A percentile compares a stretch with the other conserved stretches of the same genome.
Conservation (phyloP, 139 green algal species). For the Chlamydomonas applanata region DNA sequence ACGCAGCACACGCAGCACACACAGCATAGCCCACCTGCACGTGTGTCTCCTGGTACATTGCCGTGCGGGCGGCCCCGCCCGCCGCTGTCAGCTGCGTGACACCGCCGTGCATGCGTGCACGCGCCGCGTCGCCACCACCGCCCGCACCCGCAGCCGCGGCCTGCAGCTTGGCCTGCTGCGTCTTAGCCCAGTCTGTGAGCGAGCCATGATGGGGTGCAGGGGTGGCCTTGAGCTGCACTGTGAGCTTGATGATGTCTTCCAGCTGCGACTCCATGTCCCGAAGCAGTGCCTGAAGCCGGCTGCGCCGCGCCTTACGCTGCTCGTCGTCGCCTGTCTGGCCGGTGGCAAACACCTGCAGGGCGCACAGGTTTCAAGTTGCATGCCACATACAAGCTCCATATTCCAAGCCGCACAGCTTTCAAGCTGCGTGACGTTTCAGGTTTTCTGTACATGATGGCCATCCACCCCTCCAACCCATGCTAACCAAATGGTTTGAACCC, state of each 20-base stretch:
- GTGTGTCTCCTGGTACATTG: constrained; percentile 12
- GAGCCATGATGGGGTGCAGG: background rate
- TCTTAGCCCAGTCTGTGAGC: constrained; percentile 16
- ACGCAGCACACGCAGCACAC: no score
- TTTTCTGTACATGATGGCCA: no score
- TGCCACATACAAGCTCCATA: no score
- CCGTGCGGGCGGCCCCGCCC: background rate
- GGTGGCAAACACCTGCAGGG: constrained; percentile 6
- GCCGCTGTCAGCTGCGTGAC: background rate
- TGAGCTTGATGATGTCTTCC: constrained; percentile 21
- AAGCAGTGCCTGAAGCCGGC: constrained; percentile 12
- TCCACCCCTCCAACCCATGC: no score
- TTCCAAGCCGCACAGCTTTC: no score
- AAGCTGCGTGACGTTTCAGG: no score
- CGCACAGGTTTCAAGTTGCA: no score
- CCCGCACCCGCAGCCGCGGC: background rate
- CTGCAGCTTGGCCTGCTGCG: constrained; percentile 6
- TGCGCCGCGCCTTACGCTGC: constrained; percentile 8
- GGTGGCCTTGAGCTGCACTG: background rate
- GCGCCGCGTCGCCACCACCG: background rate
- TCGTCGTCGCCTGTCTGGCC: constrained; percentile 14
- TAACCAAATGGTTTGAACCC: no score
- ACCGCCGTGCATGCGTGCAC: background rate
- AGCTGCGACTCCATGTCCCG: constrained; percentile 32
- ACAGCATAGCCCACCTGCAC: constrained; percentile 12